Evolutionary conservation across 2,329 filamentous ascomycete species (phyloP).

Genomic region (Cladophialophora exuberans): DNA sequence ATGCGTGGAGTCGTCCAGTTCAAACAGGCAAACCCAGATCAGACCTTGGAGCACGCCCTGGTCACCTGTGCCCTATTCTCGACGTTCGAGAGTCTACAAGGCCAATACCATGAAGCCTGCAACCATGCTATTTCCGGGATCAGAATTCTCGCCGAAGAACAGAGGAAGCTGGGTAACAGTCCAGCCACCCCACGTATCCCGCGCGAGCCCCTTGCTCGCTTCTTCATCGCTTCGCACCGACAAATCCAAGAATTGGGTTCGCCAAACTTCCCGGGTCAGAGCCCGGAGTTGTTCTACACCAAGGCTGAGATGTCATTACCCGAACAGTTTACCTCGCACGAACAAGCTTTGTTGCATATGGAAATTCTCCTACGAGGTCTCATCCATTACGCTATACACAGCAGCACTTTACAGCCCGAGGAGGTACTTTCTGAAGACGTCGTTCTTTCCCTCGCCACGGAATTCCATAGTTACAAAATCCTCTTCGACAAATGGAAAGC

Average conservation of each 20-base stretch:
- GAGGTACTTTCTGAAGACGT: conserved; percentile 7
- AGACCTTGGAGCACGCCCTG: conserved; percentile 42
- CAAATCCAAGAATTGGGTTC: conserved; percentile 26
- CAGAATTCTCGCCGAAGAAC: conserved; percentile 35
- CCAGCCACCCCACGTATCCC: background rate
- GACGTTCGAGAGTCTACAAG: conserved; percentile 59
- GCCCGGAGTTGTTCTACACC: conserved; percentile 2
- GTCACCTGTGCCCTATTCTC: conserved; percentile 57
- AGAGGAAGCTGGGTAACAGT: conserved; percentile 2
- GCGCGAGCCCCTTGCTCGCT: conserved; percentile 11
- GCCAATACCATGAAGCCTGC: conserved; percentile 51
- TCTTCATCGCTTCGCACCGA: conserved; percentile 19
- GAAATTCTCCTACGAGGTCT: conserved; percentile 10
- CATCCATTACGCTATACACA: conserved; percentile 2
- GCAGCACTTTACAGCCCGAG: background rate
- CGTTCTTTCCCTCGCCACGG: background rate
- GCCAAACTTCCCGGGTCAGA: conserved; percentile 9
- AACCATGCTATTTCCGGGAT: conserved; percentile 40
- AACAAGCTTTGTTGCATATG: conserved; percentile 22
- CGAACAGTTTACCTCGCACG: conserved; percentile 17
- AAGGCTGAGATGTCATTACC: conserved; percentile 4
- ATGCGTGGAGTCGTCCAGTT: conserved; percentile 46
- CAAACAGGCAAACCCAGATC: conserved; percentile 40
- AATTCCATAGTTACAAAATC: conserved; percentile 9
- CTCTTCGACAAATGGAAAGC: conserved; percentile 6